Evolutionary conservation across 345 rosid genomes (phyloP).

Genomic region (Iberis pinnata): DNA sequence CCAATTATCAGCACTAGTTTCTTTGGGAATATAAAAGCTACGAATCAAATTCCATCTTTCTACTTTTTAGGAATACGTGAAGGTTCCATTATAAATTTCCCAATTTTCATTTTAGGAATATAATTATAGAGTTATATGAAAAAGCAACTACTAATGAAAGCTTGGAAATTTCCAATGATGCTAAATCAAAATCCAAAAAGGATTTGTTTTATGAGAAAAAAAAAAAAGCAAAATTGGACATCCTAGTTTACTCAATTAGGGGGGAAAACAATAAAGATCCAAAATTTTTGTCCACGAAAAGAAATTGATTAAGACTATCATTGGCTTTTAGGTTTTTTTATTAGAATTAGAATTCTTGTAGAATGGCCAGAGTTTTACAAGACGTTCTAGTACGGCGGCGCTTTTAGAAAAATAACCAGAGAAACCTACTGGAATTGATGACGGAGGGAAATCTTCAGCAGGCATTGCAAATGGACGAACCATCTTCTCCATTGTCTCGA

Average conservation of each 20-base stretch:
- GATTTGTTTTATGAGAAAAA: no score
- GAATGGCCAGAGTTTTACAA: constrained; percentile 79
- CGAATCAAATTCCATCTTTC: constrained; percentile 26
- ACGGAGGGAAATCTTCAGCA: constrained; percentile 95
- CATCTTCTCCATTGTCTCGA: constrained; percentile 93
- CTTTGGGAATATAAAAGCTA: constrained; percentile 22
- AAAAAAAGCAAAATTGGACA: neutral
- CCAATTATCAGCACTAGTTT: constrained; percentile 12
- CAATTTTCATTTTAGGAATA: no score
- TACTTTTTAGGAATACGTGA: constrained; percentile 15
- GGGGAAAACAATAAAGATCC: neutral
- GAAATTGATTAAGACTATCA: no score
- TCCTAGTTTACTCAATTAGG: constrained; percentile 6
- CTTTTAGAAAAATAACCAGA: constrained; percentile 91
- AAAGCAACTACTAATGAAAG: no score
- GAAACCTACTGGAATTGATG: constrained; percentile 84
- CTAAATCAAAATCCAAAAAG: no score
- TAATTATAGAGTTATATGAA: no score
- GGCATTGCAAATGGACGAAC: constrained; percentile 95
- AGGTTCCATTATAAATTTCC: no score
- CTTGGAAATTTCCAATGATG: no score
- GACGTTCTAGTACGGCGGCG: constrained; percentile 78
- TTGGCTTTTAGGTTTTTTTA: constrained; percentile 33
- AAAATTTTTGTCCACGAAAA: neutral
- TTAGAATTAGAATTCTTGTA: constrained; percentile 40